Evolutionary conservation across 1,284 basidiomycete species (phyloP).

Genomic region (Salmacisia buchloeana): DNA sequence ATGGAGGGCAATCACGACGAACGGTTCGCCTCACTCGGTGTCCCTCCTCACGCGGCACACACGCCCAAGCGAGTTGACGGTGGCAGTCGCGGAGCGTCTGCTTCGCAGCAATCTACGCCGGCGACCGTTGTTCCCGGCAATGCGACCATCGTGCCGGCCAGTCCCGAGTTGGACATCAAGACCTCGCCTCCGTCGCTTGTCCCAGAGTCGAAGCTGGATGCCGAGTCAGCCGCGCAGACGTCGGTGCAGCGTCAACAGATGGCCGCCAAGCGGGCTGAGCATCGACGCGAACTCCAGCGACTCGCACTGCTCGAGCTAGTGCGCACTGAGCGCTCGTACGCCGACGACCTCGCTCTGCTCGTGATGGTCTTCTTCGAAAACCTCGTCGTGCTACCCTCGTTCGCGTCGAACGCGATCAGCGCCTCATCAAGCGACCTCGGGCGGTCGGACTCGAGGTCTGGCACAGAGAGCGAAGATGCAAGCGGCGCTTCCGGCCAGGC

Average conservation of each 20-base stretch:
- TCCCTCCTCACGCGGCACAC: background rate
- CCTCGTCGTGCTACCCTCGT: slow-evolving; percentile 40
- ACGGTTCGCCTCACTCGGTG: background rate
- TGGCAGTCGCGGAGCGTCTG: no score
- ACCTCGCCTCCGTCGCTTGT: background rate
- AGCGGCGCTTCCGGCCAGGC: no score
- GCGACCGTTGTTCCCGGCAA: background rate
- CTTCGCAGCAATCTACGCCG: background rate
- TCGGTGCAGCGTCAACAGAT: background rate
- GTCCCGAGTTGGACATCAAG: no score
- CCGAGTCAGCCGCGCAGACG: background rate
- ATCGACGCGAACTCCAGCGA: slow-evolving; percentile 12
- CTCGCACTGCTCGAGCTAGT: slow-evolving; percentile 43
- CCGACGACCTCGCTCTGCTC: slow-evolving; percentile 41
- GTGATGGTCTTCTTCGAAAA: slow-evolving; percentile 45
- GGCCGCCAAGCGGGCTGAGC: background rate
- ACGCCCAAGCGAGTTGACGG: background rate
- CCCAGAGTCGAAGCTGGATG: background rate
- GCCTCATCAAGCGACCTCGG: slow-evolving; percentile 5
- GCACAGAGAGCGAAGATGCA: background rate
- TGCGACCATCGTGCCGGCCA: background rate
- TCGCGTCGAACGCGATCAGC: slow-evolving; percentile 17
- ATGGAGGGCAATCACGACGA: background rate
- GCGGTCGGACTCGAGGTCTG: background rate
- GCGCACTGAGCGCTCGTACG: slow-evolving; percentile 46